Base-by-base conservation (phyloP, 2,329 filamentous ascomycete species). In the Coleophoma eucalyptorum region DNA sequence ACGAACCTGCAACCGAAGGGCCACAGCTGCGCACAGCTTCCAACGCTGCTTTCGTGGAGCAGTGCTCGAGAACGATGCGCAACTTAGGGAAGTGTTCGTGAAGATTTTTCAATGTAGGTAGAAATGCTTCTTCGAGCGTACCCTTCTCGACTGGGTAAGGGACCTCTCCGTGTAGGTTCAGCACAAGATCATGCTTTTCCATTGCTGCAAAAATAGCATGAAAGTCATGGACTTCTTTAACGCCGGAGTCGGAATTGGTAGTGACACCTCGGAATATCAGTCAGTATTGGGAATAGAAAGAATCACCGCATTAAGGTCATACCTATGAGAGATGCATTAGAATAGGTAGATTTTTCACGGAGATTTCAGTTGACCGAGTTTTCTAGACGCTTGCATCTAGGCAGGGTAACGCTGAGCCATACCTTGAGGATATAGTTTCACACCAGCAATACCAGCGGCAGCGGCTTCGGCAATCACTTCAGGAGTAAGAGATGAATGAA, bases 131-230 rank as follows among this genome's bases (percentile, higher is more conserved):
- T 68, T 92, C 88, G 18, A 86, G 86, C 60, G 86, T 88, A 56
- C 90, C 72, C 31, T 81, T 76, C 0, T 78, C 81, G 52, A 80
- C 73, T 40, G 70, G 65, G 44, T 67, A 64, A 6, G 72, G 86
- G n/a, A 86, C 82, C 71, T 97, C 93, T 58, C 92, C 93, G 67
- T 97, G 92, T n/a, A 97, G 75, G 71, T 97, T 97, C 40, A 95
- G 78, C n/a, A 95, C 80, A 65, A 96, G 76, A 58, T 86, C 84
- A 58, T 91, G 82, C 53, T 84, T 73, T 66, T 96, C 87, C 92
- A 97, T 97, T 57, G 89, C 88, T n/a, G 78, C 80, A 65, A 97
- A 96, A 13, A 93, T 44, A n/a, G n/a, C n/a, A 18, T 38, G 13
- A 6, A 15, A 15, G 35, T 38, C 13, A 8, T 18, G 16, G 10